Conservation (phyloP, 2,329 filamentous ascomycete genomes). For the Dichotomopilus funicola region DNA sequence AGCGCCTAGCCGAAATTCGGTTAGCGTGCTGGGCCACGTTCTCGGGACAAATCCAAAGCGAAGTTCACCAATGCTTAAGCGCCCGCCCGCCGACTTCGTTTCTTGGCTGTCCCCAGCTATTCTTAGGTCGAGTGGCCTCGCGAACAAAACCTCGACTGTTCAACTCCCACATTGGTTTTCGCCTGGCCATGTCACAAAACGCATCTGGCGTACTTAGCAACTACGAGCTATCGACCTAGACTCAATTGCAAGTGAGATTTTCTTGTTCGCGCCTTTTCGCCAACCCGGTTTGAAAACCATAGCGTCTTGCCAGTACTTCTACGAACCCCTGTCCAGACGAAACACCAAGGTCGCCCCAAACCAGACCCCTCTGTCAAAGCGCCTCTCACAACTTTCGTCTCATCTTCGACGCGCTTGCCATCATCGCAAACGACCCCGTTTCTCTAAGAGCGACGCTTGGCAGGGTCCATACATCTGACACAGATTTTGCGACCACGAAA, state of each 20-base stretch:
- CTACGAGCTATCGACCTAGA: too few relatives aligned
- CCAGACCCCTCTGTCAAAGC: conserved; percentile 33
- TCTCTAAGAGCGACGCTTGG: conserved; percentile 26
- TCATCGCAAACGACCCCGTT: conserved; percentile 20
- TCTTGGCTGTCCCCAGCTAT: conserved; percentile 2
- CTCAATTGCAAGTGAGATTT: too few relatives aligned
- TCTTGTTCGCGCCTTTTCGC: background rate
- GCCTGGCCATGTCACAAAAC: too few relatives aligned
- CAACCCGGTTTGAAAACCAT: background rate
- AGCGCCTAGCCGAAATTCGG: conserved; percentile 8
- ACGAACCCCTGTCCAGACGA: conserved; percentile 31
- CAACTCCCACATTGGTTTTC: background rate
- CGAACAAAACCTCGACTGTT: conserved; percentile 2
- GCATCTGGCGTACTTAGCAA: too few relatives aligned
- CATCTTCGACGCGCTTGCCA: conserved; percentile 29
- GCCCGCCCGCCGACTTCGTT: conserved; percentile 1
- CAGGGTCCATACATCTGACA: conserved; percentile 32
- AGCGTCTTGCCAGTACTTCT: background rate
- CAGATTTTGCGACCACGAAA: conserved; percentile 37
- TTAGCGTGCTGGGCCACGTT: conserved; percentile 15
- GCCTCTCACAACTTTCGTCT: conserved; percentile 41
- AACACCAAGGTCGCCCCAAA: conserved; percentile 32
- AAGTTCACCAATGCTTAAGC: conserved; percentile 16
- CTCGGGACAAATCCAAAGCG: conserved; percentile 1
- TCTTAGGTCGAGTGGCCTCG: conserved; percentile 7